Base-by-base conservation (phyloP, 2,329 filamentous ascomycete genomes). In the Didymella keratinophila region DNA sequence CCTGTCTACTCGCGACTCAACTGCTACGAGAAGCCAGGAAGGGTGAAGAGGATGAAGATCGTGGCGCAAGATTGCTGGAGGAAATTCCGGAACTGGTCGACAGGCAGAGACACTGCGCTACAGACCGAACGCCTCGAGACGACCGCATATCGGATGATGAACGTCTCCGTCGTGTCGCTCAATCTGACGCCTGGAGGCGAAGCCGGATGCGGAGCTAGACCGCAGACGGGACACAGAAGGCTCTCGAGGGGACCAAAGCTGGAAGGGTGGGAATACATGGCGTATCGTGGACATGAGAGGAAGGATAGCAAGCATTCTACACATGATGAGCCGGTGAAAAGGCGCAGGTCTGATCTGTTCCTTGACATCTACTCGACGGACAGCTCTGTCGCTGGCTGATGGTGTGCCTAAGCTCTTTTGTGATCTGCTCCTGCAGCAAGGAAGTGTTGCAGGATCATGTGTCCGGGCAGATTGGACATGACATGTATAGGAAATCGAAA, bases 321-420 rank as follows among this genome's bases (percentile, higher is more conserved):
- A 1, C 14, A n/a, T 1, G 27, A 39, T 28, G 44, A 58, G 11
- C 21, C 43, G 14, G 1, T 30, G 18, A 39, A 37, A 25, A 49
- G 49, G 23, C 49, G 56, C 25, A 58, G 52, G 21, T 41, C 49
- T 20, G 49, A 39, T 25, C 48, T 58, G 39, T 58, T 58, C 12
- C 39, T 49, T 23, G 56, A 58, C 37, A 27, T 53, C 2, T 43
- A 45, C 16, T 28, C 44, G 18, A 21, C 21, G 1, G n/a, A 49
- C 34, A 21, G 27, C 2, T 43, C 44, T 16, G 10, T 36, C 23
- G 14, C 14, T 25, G 44, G 43, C 41, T 54, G 36, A 54, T 23
- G 11, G 32, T 39, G 36, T 11, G 36, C 18, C 10, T 20, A 20
- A 18, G 28, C 11, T 39, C 18, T 39, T 39, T 21, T 18, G 18